phyloP scores from a whole-genome alignment of 176 grass and related monocot genomes.

The Pontederia paniculata region DNA sequence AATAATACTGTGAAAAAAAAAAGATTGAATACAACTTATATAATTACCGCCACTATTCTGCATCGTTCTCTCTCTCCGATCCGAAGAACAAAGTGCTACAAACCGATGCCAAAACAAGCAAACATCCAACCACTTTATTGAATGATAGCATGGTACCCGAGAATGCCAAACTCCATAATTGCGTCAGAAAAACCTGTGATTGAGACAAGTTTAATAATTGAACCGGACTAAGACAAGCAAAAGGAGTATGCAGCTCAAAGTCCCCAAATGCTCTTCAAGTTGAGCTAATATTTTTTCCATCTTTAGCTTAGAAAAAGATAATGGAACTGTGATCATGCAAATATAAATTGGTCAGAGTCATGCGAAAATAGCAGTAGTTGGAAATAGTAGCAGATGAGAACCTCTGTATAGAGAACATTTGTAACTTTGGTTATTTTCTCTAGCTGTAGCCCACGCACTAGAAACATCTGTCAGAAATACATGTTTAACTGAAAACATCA shows the following conservation, averaged over 20 bases:
- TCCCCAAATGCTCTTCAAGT: no score
- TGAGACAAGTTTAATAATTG: not conserved
- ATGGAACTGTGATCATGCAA: no score
- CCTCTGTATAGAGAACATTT: slow-evolving; percentile 23
- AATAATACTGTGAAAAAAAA: no score
- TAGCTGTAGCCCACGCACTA: slow-evolving; percentile 18
- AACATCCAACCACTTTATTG: slow-evolving; percentile 15
- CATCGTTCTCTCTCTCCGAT: slow-evolving; percentile 7
- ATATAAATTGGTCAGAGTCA: no score
- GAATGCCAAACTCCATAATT: slow-evolving; percentile 12
- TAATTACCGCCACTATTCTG: no score
- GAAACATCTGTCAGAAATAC: slow-evolving; percentile 6
- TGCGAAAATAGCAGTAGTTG: not conserved
- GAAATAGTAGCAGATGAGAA: slow-evolving; percentile 3
- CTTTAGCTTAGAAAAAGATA: no score
- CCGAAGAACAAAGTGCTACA: slow-evolving; percentile 6
- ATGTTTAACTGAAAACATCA: no score
- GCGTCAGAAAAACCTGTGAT: slow-evolving; percentile 16
- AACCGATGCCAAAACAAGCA: slow-evolving; percentile 16
- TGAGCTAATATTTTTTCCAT: no score
- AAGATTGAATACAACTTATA: no score
- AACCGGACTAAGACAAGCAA: no score
- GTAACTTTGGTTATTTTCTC: slow-evolving; percentile 11
- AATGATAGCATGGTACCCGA: not conserved
- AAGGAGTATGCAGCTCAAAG: not conserved